These are phyloP conservation scores for Glycine latifolia DNA, from an alignment of 306 rosid species.

Conservation along the genomic window DNA sequence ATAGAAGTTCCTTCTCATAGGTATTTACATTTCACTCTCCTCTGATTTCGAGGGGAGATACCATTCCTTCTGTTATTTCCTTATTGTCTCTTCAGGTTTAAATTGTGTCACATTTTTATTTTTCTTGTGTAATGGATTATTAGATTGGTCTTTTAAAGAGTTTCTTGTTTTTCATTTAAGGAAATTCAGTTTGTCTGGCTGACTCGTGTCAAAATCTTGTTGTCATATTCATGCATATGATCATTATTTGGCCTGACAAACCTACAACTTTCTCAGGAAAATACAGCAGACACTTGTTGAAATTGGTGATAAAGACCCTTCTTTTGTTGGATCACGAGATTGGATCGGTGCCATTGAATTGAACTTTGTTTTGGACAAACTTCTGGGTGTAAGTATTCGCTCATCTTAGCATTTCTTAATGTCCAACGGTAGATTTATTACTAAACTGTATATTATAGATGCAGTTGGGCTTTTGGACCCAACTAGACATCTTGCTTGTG, in stretches of 20 bases:
- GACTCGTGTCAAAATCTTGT: background rate
- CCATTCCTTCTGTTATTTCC: constrained; percentile 13
- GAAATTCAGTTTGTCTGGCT: constrained; percentile 6
- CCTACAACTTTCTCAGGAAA: constrained; percentile 63
- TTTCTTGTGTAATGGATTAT: constrained; percentile 15
- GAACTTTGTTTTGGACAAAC: constrained; percentile 97
- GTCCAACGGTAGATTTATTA: constrained; percentile 24
- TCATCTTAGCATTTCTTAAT: constrained; percentile 12
- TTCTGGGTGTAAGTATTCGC: constrained; percentile 80
- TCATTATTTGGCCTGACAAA: constrained; percentile 41
- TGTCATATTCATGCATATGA: constrained; percentile 26
- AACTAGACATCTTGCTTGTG: constrained; percentile 32
- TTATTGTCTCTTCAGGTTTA: constrained; percentile 23
- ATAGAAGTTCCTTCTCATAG: constrained; percentile 91
- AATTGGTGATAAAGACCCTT: constrained; percentile 90
- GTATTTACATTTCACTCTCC: constrained; percentile 52
- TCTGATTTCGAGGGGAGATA: background rate
- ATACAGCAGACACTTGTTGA: constrained; percentile 93
- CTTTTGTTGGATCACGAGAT: constrained; percentile 86
- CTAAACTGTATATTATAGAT: constrained; percentile 13
- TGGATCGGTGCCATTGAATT: constrained; percentile 99
- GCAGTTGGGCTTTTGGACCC: constrained; percentile 9
- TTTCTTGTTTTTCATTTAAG: constrained; percentile 14
- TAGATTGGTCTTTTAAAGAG: constrained; percentile 21
- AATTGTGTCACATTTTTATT: background rate